Base-by-base conservation (phyloP, 2,329 filamentous ascomycete genomes). In the Aspergillus costaricaensis region DNA sequence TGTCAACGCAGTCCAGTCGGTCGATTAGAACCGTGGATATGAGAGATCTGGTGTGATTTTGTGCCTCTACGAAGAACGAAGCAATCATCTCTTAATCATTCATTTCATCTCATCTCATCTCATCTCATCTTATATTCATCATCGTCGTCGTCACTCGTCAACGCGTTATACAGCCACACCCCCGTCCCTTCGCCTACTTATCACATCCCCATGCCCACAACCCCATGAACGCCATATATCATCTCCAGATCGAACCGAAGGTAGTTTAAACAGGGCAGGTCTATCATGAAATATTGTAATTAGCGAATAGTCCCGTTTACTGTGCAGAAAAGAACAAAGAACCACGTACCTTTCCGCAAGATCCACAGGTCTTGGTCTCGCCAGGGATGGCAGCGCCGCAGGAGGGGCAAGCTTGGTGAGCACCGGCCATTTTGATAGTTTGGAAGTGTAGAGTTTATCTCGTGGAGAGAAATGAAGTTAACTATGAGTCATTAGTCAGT, bases 361-460 rank as follows among this genome's bases (percentile, higher is more conserved):
- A 65, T 47, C 7, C 19, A 58, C 71, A 74, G 38, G 63, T 70
- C 68, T 74, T 74, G 12, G n/a, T 67, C 12, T 67, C 67, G 41
- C 69, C 67, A 5, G 58, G 12, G 55, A 74, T 70, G 38, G 57
- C 41, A 39, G 67, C 64, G 47, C 65, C 66, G 62, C 70, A 74
- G 19, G 65, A 64, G 48, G 71, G 71, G 51, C 71, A 74, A 56
- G 58, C 48, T 30, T 55, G 47, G 63, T 72, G 69, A 47, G 23
- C 47, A 17, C 64, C 65, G 41, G 64, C 30, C 69, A 70, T 70
- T 61, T 62, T 55, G 27, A 4, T 19, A 17, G n/a, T 6, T 30
- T 50, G 27, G 32, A 30, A 32, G 7, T 17, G 47, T 30, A n/a
- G 44, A n/a, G 0, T 12, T 30, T 12, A 12, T 30, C 27, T 30